These are phyloP conservation scores for Parietaria judaica DNA, from an alignment of 306 rosid genomes.

Conservation along the genomic window DNA sequence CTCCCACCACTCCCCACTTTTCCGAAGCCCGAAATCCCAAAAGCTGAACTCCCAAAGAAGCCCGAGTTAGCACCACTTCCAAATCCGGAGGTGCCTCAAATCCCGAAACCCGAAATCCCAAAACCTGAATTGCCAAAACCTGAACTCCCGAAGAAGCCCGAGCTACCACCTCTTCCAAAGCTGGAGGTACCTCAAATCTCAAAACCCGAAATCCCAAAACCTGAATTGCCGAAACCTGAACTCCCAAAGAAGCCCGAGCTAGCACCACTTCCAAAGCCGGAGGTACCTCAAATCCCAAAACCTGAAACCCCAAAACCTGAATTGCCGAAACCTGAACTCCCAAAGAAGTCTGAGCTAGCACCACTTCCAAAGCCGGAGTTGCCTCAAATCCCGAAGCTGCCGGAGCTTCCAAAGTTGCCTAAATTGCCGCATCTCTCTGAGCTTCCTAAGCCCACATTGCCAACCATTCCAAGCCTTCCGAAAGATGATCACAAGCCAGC, in stretches of 20 bases:
- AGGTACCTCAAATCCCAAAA: background rate
- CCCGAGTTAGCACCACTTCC: background rate
- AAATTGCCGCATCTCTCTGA: constrained; percentile 5
- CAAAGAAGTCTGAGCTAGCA: background rate
- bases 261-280: background rate
- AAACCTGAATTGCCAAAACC: background rate
- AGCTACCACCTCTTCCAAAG: background rate
- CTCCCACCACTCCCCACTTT: constrained; percentile 1
- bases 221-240: constrained; percentile 2
- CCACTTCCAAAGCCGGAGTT: background rate
- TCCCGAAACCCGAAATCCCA: constrained; percentile 8
- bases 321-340: background rate
- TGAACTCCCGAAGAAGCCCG: background rate
- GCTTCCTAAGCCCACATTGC: background rate
- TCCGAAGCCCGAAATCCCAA: background rate
- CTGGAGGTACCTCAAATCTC: background rate
- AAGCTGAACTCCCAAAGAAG: background rate
- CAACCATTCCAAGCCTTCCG: background rate
- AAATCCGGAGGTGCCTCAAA: background rate
- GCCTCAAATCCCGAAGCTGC: background rate
- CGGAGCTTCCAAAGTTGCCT: constrained; percentile 2
- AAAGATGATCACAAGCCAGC: background rate
- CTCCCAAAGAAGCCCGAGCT: constrained; percentile 5
- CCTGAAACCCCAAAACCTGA: constrained; percentile 2
- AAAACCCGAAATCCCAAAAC: constrained; percentile 5